Evolutionary conservation across 768 basidiomycete species (phyloP).

Genomic region (Neoboletus brunneissimus): DNA sequence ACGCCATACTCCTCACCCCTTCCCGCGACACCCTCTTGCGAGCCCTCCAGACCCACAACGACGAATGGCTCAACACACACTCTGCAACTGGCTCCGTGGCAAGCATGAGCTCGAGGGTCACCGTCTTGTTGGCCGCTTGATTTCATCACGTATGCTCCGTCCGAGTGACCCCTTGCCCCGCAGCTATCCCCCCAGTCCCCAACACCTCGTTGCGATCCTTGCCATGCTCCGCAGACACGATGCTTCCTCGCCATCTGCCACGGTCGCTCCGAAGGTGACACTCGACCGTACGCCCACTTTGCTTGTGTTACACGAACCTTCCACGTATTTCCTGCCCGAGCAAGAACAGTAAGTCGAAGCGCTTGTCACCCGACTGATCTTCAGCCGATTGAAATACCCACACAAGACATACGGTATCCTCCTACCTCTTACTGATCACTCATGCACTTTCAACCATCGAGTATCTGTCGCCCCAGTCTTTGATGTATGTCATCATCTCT

Average conservation of each 20-base stretch:
- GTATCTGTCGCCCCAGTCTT: conserved; percentile 31
- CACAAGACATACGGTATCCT: conserved; percentile 40
- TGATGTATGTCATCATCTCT: conserved; percentile 19
- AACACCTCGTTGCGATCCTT: conserved; percentile 53
- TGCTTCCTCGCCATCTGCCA: conserved; percentile 15
- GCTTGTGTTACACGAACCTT: conserved; percentile 60
- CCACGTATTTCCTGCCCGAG: conserved; percentile 46
- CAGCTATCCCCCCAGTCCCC: conserved; percentile 64
- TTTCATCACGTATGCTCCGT: conserved; percentile 1
- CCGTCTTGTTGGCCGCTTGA: conserved; percentile 51
- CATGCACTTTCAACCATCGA: conserved; percentile 44
- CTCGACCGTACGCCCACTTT: conserved; percentile 44
- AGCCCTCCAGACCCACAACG: conserved; percentile 47
- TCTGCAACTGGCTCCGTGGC: conserved; percentile 39
- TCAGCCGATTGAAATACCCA: conserved; percentile 1
- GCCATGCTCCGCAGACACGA: conserved; percentile 43
- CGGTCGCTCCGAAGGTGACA: conserved; percentile 32
- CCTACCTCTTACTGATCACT: conserved; percentile 50
- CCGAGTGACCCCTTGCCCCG: conserved; percentile 7
- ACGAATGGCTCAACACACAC: conserved; percentile 40
- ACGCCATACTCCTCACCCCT: conserved; percentile 51
- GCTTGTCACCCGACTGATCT: neutral
- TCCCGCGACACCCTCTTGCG: conserved; percentile 44
- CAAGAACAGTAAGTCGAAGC: conserved; percentile 22
- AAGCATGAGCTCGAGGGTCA: conserved; percentile 41